Percentiles rank a stretch among this genome's conserved stretches.
Conservation (phyloP, 2,329 filamentous ascomycete genomes). For the Nannizziopsis barbatae region DNA sequence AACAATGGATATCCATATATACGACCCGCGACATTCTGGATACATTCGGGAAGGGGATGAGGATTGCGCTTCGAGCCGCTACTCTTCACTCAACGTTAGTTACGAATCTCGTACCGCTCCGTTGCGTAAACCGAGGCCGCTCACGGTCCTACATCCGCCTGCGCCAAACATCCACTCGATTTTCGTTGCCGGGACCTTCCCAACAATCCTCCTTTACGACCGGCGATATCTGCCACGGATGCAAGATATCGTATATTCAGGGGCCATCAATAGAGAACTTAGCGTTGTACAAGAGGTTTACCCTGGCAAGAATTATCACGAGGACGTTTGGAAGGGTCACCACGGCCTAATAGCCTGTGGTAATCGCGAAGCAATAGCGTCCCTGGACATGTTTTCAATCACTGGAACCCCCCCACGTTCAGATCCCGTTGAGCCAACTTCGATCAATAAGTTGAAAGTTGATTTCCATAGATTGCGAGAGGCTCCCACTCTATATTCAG, state of each 20-base stretch:
- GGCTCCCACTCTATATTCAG: constrained; percentile 67
- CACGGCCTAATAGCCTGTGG: constrained; percentile 69
- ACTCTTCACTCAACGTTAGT: constrained; percentile 5
- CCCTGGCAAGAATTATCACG: constrained; percentile 36
- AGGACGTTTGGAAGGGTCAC: constrained; percentile 39
- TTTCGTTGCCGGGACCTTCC: constrained; percentile 79
- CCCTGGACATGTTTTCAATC: constrained; percentile 64
- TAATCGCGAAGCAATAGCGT: constrained; percentile 85
- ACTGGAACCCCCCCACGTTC: constrained; percentile 9
- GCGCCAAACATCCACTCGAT: constrained; percentile 60
- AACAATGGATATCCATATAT: constrained; percentile 65
- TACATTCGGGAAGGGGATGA: not conserved
- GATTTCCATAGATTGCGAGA: constrained; percentile 77
- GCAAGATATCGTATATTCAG: constrained; percentile 69
- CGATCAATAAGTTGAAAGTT: constrained; percentile 14
- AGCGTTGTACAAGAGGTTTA: constrained; percentile 51
- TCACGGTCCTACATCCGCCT: constrained; percentile 70
- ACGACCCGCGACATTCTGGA: constrained; percentile 52
- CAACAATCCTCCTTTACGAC: constrained; percentile 80
- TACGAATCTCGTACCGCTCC: constrained; percentile 48
- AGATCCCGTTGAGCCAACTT: not conserved
- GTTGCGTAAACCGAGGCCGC: constrained; percentile 66
- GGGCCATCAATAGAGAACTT: constrained; percentile 64
- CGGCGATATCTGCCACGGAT: constrained; percentile 72
- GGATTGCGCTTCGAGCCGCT: not conserved